phyloP scores from a whole-genome alignment of 2,329 filamentous ascomycete species.

The Cercospora nicotianae region DNA sequence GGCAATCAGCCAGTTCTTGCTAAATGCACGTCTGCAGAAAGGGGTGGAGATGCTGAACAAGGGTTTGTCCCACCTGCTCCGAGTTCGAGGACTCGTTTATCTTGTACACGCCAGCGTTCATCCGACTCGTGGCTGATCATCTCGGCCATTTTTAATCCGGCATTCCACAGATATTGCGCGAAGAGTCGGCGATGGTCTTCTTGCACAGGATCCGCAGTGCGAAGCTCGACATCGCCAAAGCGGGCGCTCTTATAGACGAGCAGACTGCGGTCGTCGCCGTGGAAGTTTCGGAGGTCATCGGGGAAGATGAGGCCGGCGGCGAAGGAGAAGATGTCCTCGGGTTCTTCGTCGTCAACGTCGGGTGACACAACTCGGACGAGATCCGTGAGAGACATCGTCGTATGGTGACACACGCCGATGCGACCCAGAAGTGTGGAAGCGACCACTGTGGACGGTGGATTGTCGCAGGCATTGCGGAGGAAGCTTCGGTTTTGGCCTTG shows the following conservation, averaged over 20 bases:
- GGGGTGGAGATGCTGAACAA: too few relatives aligned
- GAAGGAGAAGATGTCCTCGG: constrained; percentile 52
- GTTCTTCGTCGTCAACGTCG: constrained; percentile 19
- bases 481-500: background rate
- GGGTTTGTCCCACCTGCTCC: constrained; percentile 57
- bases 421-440: background rate
- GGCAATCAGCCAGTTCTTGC: constrained; percentile 28
- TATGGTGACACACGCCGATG: background rate
- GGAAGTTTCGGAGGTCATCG: constrained; percentile 65
- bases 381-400: constrained; percentile 31
- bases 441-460: background rate
- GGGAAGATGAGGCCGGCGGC: constrained; percentile 66
- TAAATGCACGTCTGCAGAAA: constrained; percentile 12
- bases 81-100: constrained; percentile 60
- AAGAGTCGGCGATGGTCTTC: constrained; percentile 62
- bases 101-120: constrained; percentile 51
- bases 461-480: background rate
- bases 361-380: constrained; percentile 32
- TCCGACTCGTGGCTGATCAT: constrained; percentile 40
- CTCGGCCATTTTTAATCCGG: constrained; percentile 51
- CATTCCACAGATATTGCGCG: constrained; percentile 74
- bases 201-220: constrained; percentile 48
- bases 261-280: constrained; percentile 61
- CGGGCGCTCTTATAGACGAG: constrained; percentile 55
- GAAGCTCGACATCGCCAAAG: constrained; percentile 44